Percentiles rank a stretch among this genome's conserved stretches.
phyloP scores from a whole-genome alignment of 768 basidiomycete species.

The Agaricus subrufescens region DNA sequence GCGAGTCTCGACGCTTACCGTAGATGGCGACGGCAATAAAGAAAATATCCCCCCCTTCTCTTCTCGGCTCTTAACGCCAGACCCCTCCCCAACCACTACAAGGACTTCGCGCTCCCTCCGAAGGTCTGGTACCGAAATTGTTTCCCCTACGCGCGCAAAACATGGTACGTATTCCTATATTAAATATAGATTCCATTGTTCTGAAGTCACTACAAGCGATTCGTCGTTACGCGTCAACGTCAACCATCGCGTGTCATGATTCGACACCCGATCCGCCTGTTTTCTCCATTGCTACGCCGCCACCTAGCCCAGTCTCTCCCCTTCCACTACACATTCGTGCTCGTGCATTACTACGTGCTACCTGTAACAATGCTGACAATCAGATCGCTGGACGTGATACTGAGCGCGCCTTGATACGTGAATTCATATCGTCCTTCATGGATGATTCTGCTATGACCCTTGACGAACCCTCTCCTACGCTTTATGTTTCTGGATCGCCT shows the following conservation, averaged over 20 bases:
- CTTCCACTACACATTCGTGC: slow-evolving; percentile 54
- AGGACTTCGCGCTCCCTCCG: slow-evolving; percentile 37
- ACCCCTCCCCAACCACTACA: slow-evolving; percentile 28
- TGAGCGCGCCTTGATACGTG: slow-evolving; percentile 54
- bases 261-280: slow-evolving; percentile 38
- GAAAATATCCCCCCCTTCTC: slow-evolving; percentile 72
- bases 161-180: slow-evolving; percentile 32
- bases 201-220: slow-evolving; percentile 27
- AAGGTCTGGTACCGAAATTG: slow-evolving; percentile 30
- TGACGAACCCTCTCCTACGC: slow-evolving; percentile 32
- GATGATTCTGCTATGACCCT: slow-evolving; percentile 21
- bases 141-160: slow-evolving; percentile 37
- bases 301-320: slow-evolving; percentile 50
- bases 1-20: slow-evolving; percentile 36
- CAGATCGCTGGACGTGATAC: slow-evolving; percentile 63
- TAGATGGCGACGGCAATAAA: slow-evolving; percentile 65
- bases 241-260: slow-evolving; percentile 38
- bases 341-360: slow-evolving; percentile 67
- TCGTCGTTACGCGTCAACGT: slow-evolving; percentile 46
- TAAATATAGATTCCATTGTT: background rate
- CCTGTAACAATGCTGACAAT: slow-evolving; percentile 48
- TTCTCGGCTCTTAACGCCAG: slow-evolving; percentile 28
- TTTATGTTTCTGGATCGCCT: slow-evolving; percentile 91
- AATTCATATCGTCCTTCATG: slow-evolving; percentile 58
- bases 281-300: slow-evolving; percentile 53